Evolutionary conservation across 2,329 filamentous ascomycete genomes (phyloP), one percentile per base, ranked within the genome.

Genomic region (Talaromyces amestolkiae): DNA sequence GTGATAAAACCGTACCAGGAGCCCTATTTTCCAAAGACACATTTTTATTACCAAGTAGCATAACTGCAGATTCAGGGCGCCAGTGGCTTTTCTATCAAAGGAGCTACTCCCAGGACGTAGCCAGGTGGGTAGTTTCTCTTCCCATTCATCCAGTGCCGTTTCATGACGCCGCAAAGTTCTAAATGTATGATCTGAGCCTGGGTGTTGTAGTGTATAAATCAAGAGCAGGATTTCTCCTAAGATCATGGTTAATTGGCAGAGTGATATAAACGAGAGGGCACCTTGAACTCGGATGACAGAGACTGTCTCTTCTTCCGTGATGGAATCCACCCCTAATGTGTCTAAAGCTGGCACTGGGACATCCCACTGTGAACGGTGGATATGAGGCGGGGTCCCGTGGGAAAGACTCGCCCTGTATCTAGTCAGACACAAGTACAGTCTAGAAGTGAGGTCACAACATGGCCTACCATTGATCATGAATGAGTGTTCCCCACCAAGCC

Each of bases 401-500:
- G 82, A 80, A 9, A 85, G 74, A 56, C 82, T 84, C 8, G 77
- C 77, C 82, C 82, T 84, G 56, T 17, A 61, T 8, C n/a, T 67
- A 37, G 67, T 62, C 19, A 22, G 61, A 58, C 53, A 62, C 24
- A 58, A 15, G 19, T 24, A 31, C 47, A 31, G 31, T 27, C 39
- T 43, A 24, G 9, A 15, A 69, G 22, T 56, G 13, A 54, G 11
- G 6, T 31, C 33, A 49, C 35, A 59, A 10, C 10, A n/a, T 24
- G 19, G 3, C 75, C 63, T 72, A 83, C 84, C 84, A 86, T 65
- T 80, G 77, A 69, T 86, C 85, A 51, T 85, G 80, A 5, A 86
- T 77, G 7, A 84, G 67, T 1, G 86, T 71, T 13, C 78, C 78
- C 84, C 84, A 86, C 85, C 84, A 86, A 3, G 85, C 79, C 61